These are phyloP conservation scores for Hamigera avellanea DNA, from an alignment of 495 filamentous ascomycete species.

Conservation along the genomic window DNA sequence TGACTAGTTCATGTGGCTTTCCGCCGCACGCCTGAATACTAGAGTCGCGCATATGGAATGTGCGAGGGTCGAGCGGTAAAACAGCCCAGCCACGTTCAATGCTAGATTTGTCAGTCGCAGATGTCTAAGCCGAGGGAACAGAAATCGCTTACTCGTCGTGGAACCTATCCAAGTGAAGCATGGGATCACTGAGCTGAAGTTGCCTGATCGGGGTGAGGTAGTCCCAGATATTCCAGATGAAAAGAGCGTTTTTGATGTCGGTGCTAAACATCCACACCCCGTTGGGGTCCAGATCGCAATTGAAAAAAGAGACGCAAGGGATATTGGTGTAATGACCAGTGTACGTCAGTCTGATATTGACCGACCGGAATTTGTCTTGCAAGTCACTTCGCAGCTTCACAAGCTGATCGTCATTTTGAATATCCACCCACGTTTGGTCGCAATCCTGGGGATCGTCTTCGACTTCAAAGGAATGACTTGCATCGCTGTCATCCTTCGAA, in stretches of 20 bases:
- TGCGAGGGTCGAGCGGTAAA: constrained; percentile 37
- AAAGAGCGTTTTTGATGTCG: constrained; percentile 55
- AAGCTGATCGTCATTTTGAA: constrained; percentile 16
- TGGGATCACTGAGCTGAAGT: constrained; percentile 18
- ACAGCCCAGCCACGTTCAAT: constrained; percentile 36
- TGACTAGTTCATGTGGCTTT: constrained; percentile 12
- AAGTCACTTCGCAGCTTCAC: constrained; percentile 16
- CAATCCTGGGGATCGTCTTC: constrained; percentile 14
- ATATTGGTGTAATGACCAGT: constrained; percentile 52
- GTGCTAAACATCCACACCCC: constrained; percentile 64
- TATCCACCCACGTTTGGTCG: constrained; percentile 25
- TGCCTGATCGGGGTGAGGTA: constrained; percentile 15
- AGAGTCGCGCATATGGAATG: constrained; percentile 23
- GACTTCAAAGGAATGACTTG: constrained; percentile 8
- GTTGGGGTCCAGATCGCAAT: constrained; percentile 46
- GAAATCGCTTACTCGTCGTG: too few species aligned
- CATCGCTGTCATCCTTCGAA: constrained; percentile 11
- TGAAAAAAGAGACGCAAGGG: constrained; percentile 63
- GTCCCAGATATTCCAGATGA: constrained; percentile 58
- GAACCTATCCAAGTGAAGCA: not conserved
- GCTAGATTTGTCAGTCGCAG: not conserved
- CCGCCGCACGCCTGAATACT: constrained; percentile 35
- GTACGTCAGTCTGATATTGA: constrained; percentile 31
- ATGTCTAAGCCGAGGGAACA: too few species aligned
- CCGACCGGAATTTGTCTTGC: constrained; percentile 22